These are phyloP conservation scores for Hydrangea macrophylla DNA, from an alignment of 148 eudicot genomes.

Conservation along the genomic window DNA sequence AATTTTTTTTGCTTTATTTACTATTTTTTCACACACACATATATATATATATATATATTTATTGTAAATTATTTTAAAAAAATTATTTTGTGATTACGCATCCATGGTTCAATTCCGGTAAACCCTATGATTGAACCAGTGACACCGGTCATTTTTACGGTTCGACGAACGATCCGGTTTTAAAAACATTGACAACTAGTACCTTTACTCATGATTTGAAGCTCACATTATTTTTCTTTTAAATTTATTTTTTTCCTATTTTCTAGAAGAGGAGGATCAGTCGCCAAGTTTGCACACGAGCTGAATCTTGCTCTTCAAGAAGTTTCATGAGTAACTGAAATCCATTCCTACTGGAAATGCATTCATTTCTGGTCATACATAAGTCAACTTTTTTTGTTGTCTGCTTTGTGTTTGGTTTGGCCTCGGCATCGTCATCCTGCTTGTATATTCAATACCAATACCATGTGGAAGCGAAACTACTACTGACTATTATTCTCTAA, in stretches of 20 bases:
- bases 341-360: background rate
- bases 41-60: no score
- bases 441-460: background rate
- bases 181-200: no score
- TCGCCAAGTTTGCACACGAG: constrained; percentile 86
- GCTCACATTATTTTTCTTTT: background rate
- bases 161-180: no score
- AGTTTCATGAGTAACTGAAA: constrained; percentile 30
- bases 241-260: constrained; percentile 7
- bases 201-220: no score
- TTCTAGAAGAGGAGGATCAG: constrained; percentile 82
- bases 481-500: background rate
- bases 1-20: background rate
- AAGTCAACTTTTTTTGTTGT: background rate
- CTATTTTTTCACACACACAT: background rate
- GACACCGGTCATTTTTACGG: no score
- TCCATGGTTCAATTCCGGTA: no score
- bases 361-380: constrained; percentile 13
- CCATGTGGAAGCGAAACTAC: constrained; percentile 7
- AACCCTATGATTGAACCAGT: no score
- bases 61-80: no score
- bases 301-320: constrained; percentile 69
- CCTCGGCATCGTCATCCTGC: constrained; percentile 1
- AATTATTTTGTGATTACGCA: no score
- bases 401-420: background rate